A percentile compares a stretch with the other conserved stretches of the same genome.
These are phyloP conservation scores for Lizanozyma gosingica DNA, from an alignment of 1,139 yeast species.

Conservation along the genomic window DNA sequence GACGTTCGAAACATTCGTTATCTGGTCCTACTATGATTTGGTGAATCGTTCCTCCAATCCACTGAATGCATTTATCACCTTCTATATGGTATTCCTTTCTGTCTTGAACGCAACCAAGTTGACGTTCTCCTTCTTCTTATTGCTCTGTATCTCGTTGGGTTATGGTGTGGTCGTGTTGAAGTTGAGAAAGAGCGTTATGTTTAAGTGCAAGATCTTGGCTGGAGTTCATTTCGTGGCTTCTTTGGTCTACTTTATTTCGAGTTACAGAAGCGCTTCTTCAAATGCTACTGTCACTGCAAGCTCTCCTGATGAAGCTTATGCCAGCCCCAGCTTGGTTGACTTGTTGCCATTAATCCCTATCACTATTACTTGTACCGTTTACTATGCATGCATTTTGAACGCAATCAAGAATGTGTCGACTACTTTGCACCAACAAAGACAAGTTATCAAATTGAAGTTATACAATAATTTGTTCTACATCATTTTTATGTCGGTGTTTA, in stretches of 20 bases:
- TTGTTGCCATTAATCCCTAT: conserved; percentile 56
- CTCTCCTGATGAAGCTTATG: conserved; percentile 11
- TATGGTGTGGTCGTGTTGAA: conserved; percentile 91
- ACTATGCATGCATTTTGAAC: conserved; percentile 67
- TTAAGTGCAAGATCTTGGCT: conserved; percentile 71
- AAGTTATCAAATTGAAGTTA: conserved; percentile 81
- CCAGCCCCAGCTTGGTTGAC: conserved; percentile 16
- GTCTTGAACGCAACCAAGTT: conserved; percentile 72
- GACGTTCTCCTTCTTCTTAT: conserved; percentile 80
- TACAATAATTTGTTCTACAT: conserved; percentile 72
- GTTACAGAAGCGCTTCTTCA: conserved; percentile 33
- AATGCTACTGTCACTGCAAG: conserved; percentile 16
- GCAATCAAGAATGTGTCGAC: conserved; percentile 70
- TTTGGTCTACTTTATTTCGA: conserved; percentile 57
- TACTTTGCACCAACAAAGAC: conserved; percentile 74
- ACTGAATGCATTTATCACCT: conserved; percentile 52
- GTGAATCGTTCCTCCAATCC: conserved; percentile 51
- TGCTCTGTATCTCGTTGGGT: conserved; percentile 81
- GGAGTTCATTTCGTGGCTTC: conserved; percentile 63
- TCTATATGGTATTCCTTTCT: conserved; percentile 71
- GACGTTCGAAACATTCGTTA: conserved; percentile 75
- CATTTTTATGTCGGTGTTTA: conserved; percentile 55
- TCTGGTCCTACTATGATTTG: conserved; percentile 88
- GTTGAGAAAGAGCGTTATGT: conserved; percentile 68
- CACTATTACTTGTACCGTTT: conserved; percentile 57